Evolutionary conservation across 371 early-diverging fungal genomes (phyloP).

Genomic region (Haplosporangium sp.): DNA sequence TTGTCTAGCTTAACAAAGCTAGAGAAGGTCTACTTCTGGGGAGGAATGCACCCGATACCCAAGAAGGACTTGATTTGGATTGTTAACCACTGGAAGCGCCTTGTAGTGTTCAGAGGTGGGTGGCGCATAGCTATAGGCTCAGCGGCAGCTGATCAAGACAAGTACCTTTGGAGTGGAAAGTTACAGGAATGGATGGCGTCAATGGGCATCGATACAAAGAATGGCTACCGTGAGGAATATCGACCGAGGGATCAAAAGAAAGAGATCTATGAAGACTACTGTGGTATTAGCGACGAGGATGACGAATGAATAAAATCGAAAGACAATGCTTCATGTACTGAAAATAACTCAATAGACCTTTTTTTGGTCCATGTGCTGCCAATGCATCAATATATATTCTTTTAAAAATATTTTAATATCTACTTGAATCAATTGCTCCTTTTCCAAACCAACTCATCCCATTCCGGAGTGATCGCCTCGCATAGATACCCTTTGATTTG

Average conservation of each 20-base stretch:
- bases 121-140: neutral
- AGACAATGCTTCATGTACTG: neutral
- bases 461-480: neutral
- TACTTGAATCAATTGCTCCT: neutral
- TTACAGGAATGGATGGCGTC: neutral
- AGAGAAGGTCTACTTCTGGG: conserved; percentile 1
- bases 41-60: neutral
- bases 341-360: too few relatives aligned
- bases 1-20: neutral
- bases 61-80: conserved; percentile 1
- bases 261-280: neutral
- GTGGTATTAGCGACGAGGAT: conserved; percentile 1
- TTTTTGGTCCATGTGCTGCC: too few relatives aligned
- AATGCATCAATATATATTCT: too few relatives aligned
- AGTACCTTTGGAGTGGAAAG: conserved; percentile 1
- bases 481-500: too few relatives aligned
- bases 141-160: neutral
- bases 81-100: conserved; percentile 3
- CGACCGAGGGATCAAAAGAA: neutral
- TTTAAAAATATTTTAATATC: neutral
- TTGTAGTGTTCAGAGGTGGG: neutral
- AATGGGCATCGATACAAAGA: neutral
- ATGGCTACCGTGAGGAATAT: neutral
- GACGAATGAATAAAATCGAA: neutral
- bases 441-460: conserved; percentile 4